These are phyloP conservation scores for Nitzschia sp. DNA, from an alignment of 108 stramenopile genomes.

Conservation along the genomic window DNA sequence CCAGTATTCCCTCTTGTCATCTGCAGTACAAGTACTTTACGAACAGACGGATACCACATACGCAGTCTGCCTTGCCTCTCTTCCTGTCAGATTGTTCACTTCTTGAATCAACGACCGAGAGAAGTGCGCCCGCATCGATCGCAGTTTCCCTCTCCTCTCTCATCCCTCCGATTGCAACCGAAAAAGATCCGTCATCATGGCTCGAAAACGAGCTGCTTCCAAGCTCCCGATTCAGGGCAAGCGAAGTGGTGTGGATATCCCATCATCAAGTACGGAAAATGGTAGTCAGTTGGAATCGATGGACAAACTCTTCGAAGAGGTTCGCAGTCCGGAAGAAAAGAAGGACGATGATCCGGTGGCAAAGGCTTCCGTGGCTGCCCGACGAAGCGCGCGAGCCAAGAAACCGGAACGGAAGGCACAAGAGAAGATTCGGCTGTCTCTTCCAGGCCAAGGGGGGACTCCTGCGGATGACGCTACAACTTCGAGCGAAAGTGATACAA, in stretches of 20 bases:
- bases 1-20: no score
- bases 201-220: not conserved
- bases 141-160: no score
- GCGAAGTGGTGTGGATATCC: not conserved
- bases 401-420: slow-evolving; percentile 1
- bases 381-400: not conserved
- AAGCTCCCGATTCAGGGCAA: slow-evolving; percentile 7
- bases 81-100: no score
- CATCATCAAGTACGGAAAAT: not conserved
- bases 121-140: no score
- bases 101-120: no score
- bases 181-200: no score
- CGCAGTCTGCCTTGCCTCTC: no score
- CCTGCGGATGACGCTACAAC: slow-evolving; percentile 4
- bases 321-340: slow-evolving; percentile 3
- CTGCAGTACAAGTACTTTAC: no score
- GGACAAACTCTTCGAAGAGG: slow-evolving; percentile 15
- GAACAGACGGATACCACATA: no score
- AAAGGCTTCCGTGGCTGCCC: not conserved
- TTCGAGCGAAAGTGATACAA: not conserved
- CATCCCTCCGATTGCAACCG: no score
- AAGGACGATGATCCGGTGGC: not conserved
- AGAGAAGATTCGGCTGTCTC: not conserved
- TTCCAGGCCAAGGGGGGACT: slow-evolving; percentile 9
- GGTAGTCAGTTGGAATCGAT: not conserved